These are phyloP conservation scores for Neckera pumila DNA, from an alignment of 225 moss, liverwort and hornwort genomes.

Conservation along the genomic window DNA sequence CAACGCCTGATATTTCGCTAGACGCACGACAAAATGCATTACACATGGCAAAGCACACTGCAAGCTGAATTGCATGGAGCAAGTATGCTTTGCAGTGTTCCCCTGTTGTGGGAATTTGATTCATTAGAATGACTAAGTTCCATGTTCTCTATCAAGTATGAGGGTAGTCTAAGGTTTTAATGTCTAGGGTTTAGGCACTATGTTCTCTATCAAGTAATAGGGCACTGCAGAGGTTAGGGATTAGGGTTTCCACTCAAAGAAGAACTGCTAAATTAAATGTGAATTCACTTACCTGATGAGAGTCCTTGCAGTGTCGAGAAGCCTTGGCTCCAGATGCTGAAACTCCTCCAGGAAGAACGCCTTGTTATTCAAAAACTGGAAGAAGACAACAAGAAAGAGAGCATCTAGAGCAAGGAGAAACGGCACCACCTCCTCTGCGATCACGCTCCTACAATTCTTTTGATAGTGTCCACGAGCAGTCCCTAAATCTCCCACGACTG, in stretches of 20 bases:
- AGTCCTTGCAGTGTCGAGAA: not conserved
- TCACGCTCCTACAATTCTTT: not conserved
- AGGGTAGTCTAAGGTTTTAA: not conserved
- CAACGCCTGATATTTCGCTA: not conserved
- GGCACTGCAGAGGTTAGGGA: not conserved
- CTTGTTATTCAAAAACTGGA: not conserved
- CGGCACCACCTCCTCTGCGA: not conserved
- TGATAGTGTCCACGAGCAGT: not conserved
- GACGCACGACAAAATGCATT: not conserved
- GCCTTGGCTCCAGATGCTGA: not conserved
- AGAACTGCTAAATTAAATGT: not conserved
- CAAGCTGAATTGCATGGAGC: not conserved
- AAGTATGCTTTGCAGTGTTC: no score
- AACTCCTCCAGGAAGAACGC: not conserved
- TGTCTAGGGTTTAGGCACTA: not conserved
- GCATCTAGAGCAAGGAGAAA: constrained; percentile 13
- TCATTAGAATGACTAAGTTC: no score
- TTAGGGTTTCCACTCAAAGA: not conserved
- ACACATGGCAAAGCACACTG: not conserved
- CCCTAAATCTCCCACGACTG: not conserved
- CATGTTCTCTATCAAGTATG: not conserved
- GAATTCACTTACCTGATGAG: not conserved
- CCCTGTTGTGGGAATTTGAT: not conserved
- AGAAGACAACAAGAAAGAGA: constrained; percentile 16
- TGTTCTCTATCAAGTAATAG: not conserved